Evolutionary conservation across 164 flowering plant species (phyloP).

Genomic region (Tetracentron sinense): DNA sequence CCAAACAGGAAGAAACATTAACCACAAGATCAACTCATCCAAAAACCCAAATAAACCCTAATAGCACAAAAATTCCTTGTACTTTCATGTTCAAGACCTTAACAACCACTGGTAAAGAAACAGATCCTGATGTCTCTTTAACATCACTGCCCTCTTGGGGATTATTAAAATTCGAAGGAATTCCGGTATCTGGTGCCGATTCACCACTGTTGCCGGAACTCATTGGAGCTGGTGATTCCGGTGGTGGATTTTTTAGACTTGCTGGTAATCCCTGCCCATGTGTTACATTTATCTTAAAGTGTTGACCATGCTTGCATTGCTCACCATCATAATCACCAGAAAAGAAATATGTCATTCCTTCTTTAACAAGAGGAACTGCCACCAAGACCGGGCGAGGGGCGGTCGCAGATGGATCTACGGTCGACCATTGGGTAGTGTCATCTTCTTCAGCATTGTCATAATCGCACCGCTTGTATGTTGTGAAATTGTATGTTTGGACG

Average conservation of each 20-base stretch:
- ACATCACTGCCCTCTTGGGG: conserved; percentile 38
- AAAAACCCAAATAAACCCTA: conserved; percentile 21
- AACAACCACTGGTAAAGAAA: conserved; percentile 12
- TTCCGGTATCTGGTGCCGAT: conserved; percentile 59
- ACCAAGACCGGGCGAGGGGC: conserved; percentile 33
- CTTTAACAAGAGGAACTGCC: conserved; percentile 61
- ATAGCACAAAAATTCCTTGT: conserved; percentile 15
- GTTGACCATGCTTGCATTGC: conserved; percentile 79
- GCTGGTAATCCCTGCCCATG: conserved; percentile 75
- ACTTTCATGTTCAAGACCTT: conserved; percentile 19
- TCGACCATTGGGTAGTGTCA: conserved; percentile 62
- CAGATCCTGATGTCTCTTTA: conserved; percentile 30
- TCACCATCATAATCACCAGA: conserved; percentile 87
- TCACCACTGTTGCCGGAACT: conserved; percentile 45
- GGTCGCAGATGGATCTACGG: conserved; percentile 51
- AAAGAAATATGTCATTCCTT: conserved; percentile 74
- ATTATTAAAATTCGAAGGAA: conserved; percentile 58
- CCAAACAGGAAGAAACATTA: no score
- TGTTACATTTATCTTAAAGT: conserved; percentile 65
- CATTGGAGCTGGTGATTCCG: conserved; percentile 44
- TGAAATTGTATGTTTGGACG: conserved; percentile 68
- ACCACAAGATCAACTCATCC: no score
- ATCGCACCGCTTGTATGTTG: conserved; percentile 73
- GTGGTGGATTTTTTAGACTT: conserved; percentile 31
- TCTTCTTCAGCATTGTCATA: conserved; percentile 40